Conservation (phyloP, 257 asterid genomes). For the Orobanche coerulescens region DNA sequence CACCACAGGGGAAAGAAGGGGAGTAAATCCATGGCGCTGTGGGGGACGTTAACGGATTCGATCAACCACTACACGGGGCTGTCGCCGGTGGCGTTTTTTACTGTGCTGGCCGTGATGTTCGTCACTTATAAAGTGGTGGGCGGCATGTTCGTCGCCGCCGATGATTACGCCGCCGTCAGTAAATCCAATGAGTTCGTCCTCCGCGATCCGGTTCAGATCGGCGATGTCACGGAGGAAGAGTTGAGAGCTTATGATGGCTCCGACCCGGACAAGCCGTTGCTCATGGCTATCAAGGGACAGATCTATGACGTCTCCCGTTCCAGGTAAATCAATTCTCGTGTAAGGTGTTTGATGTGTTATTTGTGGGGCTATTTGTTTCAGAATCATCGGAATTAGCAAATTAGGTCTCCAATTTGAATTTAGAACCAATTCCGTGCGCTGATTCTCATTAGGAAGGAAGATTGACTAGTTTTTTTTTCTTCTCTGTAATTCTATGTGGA, state of each 20-base stretch:
- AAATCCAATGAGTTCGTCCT: constrained; percentile 36
- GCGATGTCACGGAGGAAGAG: constrained; percentile 67
- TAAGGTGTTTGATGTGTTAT: neutral
- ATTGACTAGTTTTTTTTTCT: too few species aligned
- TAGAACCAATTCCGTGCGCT: neutral
- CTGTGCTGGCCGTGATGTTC: constrained; percentile 51
- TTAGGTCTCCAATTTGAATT: neutral
- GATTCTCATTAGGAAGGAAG: neutral
- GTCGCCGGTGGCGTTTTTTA: constrained; percentile 76
- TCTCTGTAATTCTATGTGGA: too few species aligned
- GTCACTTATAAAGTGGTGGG: constrained; percentile 63
- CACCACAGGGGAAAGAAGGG: neutral
- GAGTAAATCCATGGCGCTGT: constrained; percentile 32
- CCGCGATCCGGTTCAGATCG: constrained; percentile 73
- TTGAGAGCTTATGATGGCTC: constrained; percentile 69
- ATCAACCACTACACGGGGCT: constrained; percentile 60
- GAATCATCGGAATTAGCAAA: too few species aligned
- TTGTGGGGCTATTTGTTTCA: too few species aligned
- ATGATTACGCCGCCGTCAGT: constrained; percentile 56
- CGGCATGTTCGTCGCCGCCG: constrained; percentile 68
- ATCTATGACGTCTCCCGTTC: constrained; percentile 91
- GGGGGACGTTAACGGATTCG: constrained; percentile 41
- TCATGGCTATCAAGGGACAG: constrained; percentile 88
- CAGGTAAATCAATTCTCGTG: constrained; percentile 40
- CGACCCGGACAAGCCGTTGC: constrained; percentile 68